A percentile compares a stretch with the other conserved stretches of the same genome.
phyloP scores from a whole-genome alignment of 176 grass and related monocot genomes.

The Eremochloa ophiuroides region DNA sequence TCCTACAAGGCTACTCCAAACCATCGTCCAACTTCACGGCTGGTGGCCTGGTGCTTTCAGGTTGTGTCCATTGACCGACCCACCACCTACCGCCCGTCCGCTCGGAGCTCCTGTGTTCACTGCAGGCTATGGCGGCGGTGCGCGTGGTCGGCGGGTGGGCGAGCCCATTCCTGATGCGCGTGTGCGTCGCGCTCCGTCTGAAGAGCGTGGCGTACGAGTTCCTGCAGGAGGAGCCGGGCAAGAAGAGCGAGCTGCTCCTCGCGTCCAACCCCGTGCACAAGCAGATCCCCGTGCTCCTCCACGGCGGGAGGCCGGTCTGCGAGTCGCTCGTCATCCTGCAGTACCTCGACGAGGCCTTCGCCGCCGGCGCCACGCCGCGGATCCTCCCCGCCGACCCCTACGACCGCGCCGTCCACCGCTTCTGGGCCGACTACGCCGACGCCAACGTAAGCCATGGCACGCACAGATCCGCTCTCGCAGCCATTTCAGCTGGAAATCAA shows the following conservation, averaged over 20 bases:
- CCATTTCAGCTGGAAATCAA: neutral
- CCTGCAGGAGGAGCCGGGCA: constrained; percentile 18
- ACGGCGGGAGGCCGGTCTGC: neutral
- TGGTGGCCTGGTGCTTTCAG: too few relatives aligned
- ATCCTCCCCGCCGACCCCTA: constrained; percentile 36
- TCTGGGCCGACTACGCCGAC: constrained; percentile 29
- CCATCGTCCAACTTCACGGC: too few relatives aligned
- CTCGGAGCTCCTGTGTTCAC: too few relatives aligned
- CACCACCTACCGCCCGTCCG: too few relatives aligned
- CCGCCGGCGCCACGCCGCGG: neutral
- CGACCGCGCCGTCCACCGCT: constrained; percentile 25
- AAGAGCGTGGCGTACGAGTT: constrained; percentile 37
- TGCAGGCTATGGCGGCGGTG: neutral
- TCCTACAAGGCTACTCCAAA: too few relatives aligned
- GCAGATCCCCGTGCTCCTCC: constrained; percentile 41
- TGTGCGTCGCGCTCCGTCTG: constrained; percentile 16
- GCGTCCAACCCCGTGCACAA: constrained; percentile 39
- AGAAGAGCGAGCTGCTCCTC: constrained; percentile 30
- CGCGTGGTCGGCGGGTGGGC: constrained; percentile 17
- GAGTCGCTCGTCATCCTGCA: constrained; percentile 36
- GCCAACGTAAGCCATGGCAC: neutral
- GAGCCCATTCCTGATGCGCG: constrained; percentile 26
- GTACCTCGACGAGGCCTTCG: constrained; percentile 39
- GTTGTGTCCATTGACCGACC: too few relatives aligned
- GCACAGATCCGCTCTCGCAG: neutral